A percentile compares a stretch with the other conserved stretches of the same genome.
Evolutionary conservation across 352 stramenopile species (phyloP).

Genomic region (Blastocystis sp.): DNA sequence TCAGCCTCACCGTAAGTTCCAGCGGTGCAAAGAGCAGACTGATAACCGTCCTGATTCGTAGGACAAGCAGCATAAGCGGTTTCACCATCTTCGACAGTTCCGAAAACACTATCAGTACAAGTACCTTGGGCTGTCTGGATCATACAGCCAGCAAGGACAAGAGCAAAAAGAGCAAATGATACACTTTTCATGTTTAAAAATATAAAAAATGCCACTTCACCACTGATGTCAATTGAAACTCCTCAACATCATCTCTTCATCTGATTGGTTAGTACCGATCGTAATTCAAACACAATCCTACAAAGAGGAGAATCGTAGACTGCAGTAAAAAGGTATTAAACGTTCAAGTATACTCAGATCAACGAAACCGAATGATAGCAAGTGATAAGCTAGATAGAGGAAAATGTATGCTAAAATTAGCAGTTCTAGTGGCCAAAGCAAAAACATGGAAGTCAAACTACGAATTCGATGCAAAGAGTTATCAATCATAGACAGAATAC

Average conservation of each 20-base stretch:
- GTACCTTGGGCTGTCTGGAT: background rate
- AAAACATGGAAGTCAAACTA: too few species aligned
- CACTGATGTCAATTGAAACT: background rate
- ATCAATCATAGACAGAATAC: too few species aligned
- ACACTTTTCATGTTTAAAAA: background rate
- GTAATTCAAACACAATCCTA: too few species aligned
- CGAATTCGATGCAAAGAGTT: too few species aligned
- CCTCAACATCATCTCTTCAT: background rate
- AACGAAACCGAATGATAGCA: too few species aligned
- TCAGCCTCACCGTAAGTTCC: background rate
- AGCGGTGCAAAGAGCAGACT: background rate
- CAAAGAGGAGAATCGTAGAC: too few species aligned
- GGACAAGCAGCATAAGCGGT: constrained; percentile 3
- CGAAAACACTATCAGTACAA: background rate
- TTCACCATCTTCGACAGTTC: background rate
- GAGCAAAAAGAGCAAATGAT: background rate
- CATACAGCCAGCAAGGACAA: background rate
- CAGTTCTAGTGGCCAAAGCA: too few species aligned
- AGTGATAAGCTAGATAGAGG: too few species aligned
- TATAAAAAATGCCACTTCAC: background rate
- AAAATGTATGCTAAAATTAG: too few species aligned
- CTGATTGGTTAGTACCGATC: background rate
- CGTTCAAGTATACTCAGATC: too few species aligned
- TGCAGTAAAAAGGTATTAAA: too few species aligned
- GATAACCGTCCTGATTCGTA: background rate